Base-by-base conservation (phyloP, 495 filamentous ascomycete genomes). In the Mytilinidion resinicola region DNA sequence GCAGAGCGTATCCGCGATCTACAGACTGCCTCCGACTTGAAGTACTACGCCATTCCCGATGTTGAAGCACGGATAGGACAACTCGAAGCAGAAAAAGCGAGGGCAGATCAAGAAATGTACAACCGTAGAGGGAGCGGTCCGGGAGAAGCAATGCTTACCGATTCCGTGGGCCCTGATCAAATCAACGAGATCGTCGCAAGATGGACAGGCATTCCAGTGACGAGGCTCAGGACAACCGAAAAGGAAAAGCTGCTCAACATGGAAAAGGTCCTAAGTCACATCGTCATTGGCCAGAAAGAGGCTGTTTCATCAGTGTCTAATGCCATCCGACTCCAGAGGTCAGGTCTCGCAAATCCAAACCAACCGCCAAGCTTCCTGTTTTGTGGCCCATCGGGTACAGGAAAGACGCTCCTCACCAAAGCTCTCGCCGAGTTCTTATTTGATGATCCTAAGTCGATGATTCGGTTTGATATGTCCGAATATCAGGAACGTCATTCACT, bases 401-500 rank as follows among this genome's bases (percentile, higher is more conserved):
- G 93, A 73, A 98, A 98, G 76, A 98, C 93, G 2, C 77, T 98
- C 11, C 85, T 98, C 48, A 96, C 91, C 56, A 98, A 98, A 73
- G 91, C 90, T 9, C 80, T 98, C 9, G 93, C 93, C 44, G 93
- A 98, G 71, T 98, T 98, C 78, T 80, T 98, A 37, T 98, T 98
- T 74, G 93, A 98, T 69, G 93, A 98, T 67, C 79, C 93, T 14
- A 96, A 96, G 78, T 76, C 91, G 15, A 98, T 98, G 93, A 95
- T 98, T 68, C 89, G 93, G 14, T 91, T 98, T 77, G 93, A 98
- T 73, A 98, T 98, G 93, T 97, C 93, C 8, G 93, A 98, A 71
- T 98, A 98, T 73, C 95, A 97, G 73, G 93, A 98, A 73, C 88
- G 91, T 9, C 93, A 98, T 73, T 89, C 91, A 0, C 83, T 98